A percentile compares a stretch with the other conserved stretches of the same genome.
These are phyloP conservation scores for Geotrichum reessii DNA, from an alignment of 1,139 yeast species.

Conservation along the genomic window DNA sequence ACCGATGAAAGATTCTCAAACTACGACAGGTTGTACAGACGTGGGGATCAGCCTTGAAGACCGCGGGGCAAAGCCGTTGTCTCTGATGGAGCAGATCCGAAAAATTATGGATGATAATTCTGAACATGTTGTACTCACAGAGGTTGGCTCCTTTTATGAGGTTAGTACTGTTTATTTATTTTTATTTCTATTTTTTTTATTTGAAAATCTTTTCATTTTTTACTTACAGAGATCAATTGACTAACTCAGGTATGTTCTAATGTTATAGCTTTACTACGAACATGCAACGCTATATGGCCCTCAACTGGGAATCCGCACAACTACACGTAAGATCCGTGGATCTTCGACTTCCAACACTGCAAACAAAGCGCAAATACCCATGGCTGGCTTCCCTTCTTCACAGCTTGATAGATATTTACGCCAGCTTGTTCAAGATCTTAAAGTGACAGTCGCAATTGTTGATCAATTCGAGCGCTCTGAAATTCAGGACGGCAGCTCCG, in stretches of 20 bases:
- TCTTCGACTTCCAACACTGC: slow-evolving; percentile 20
- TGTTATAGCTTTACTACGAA: slow-evolving; percentile 51
- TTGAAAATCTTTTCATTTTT: background rate
- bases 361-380: slow-evolving; percentile 54
- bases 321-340: slow-evolving; percentile 38
- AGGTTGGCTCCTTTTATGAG: slow-evolving; percentile 89
- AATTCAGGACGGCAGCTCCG: slow-evolving; percentile 7
- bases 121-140: slow-evolving; percentile 73
- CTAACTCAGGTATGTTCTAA: background rate
- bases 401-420: slow-evolving; percentile 71
- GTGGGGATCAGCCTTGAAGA: background rate
- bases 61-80: slow-evolving; percentile 23
- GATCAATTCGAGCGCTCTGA: slow-evolving; percentile 50
- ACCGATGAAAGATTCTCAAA: background rate
- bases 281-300: slow-evolving; percentile 77
- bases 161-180: background rate
- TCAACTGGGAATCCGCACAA: slow-evolving; percentile 56
- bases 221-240: background rate
- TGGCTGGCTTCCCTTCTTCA: slow-evolving; percentile 85
- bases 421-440: slow-evolving; percentile 62
- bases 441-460: slow-evolving; percentile 69
- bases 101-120: slow-evolving; percentile 48
- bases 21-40: background rate
- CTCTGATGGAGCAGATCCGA: slow-evolving; percentile 19
- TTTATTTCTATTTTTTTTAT: background rate